A percentile compares a stretch with the other conserved stretches of the same genome.
These are phyloP conservation scores for Leucocoprinus sp. DNA, from an alignment of 768 basidiomycete species.

Conservation along the genomic window DNA sequence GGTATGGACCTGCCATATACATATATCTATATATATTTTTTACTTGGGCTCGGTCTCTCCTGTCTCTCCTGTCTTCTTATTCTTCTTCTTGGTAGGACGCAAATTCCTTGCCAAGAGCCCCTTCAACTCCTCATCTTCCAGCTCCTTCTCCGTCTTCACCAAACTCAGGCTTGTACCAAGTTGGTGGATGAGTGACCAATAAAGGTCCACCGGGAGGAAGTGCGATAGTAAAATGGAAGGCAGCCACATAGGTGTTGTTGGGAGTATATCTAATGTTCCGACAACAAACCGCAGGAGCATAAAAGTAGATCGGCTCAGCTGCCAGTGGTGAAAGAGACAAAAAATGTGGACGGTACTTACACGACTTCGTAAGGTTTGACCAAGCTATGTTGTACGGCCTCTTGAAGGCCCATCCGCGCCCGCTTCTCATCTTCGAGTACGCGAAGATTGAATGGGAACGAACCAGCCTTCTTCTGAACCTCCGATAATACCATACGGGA, in stretches of 20 bases:
- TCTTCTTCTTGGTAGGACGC: conserved; percentile 86
- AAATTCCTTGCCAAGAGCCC: conserved; percentile 68
- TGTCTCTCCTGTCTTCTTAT: conserved; percentile 61
- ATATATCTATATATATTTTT: too few species aligned
- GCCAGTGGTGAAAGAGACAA: background rate
- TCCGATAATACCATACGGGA: conserved; percentile 95
- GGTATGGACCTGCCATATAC: background rate
- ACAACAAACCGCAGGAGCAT: background rate
- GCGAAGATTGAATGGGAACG: conserved; percentile 97
- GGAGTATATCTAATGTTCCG: conserved; percentile 58
- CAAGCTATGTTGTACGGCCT: conserved; percentile 90
- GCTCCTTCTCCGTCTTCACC: conserved; percentile 81
- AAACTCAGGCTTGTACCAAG: conserved; percentile 93
- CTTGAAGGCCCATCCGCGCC: conserved; percentile 89
- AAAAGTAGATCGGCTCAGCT: background rate
- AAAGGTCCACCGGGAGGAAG: conserved; percentile 84
- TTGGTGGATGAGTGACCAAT: conserved; percentile 78
- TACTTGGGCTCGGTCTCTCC: conserved; percentile 18
- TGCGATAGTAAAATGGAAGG: conserved; percentile 96
- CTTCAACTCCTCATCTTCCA: conserved; percentile 85
- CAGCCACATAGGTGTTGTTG: conserved; percentile 77
- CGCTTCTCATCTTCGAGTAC: conserved; percentile 93
- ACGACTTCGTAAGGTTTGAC: conserved; percentile 94
- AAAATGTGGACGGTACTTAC: conserved; percentile 34
- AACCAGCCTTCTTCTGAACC: conserved; percentile 95